Percentiles rank a stretch among this genome's conserved stretches.
These are phyloP conservation scores for Coprinopsis marcescibilis DNA, from an alignment of 768 basidiomycete genomes.

Conservation along the genomic window DNA sequence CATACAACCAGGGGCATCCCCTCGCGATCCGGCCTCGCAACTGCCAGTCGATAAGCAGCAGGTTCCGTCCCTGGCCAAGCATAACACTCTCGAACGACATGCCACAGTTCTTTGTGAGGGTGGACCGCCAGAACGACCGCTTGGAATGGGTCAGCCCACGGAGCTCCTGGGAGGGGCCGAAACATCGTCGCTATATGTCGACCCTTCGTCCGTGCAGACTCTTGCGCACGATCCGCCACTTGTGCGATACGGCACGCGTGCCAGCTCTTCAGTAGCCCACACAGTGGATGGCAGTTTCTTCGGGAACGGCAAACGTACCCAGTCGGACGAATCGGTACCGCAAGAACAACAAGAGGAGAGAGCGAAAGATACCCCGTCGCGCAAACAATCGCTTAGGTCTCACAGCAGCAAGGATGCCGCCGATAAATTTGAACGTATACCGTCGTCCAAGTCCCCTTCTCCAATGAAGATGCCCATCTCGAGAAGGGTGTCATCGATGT, in stretches of 20 bases:
- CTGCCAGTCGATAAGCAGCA: slow-evolving; percentile 1
- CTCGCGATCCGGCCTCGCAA: slow-evolving; percentile 2
- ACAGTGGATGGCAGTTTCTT: slow-evolving; percentile 1
- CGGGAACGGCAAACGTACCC: background rate
- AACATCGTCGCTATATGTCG: background rate
- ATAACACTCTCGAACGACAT: slow-evolving; percentile 15
- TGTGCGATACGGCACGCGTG: slow-evolving; percentile 4
- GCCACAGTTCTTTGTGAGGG: slow-evolving; percentile 14
- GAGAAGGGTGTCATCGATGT: slow-evolving; percentile 23
- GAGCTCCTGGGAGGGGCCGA: slow-evolving; percentile 21
- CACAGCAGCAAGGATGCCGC: background rate
- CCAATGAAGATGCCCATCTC: slow-evolving; percentile 38
- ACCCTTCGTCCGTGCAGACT: slow-evolving; percentile 3
- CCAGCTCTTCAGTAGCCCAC: slow-evolving; percentile 6
- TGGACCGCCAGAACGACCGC: slow-evolving; percentile 12
- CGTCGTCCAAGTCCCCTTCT: slow-evolving; percentile 55
- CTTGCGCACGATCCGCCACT: background rate
- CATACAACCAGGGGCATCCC: slow-evolving; percentile 3
- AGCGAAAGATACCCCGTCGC: background rate
- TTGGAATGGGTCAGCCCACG: slow-evolving; percentile 30
- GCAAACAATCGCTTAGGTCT: background rate
- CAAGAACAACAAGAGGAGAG: background rate
- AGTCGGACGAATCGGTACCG: background rate
- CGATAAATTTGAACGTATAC: slow-evolving; percentile 26
- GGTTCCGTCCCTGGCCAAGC: slow-evolving; percentile 6